Percentiles rank a stretch among this genome's conserved stretches.
Conservation (phyloP, 371 early-diverging fungal species). For the Umbelopsis sp. region DNA sequence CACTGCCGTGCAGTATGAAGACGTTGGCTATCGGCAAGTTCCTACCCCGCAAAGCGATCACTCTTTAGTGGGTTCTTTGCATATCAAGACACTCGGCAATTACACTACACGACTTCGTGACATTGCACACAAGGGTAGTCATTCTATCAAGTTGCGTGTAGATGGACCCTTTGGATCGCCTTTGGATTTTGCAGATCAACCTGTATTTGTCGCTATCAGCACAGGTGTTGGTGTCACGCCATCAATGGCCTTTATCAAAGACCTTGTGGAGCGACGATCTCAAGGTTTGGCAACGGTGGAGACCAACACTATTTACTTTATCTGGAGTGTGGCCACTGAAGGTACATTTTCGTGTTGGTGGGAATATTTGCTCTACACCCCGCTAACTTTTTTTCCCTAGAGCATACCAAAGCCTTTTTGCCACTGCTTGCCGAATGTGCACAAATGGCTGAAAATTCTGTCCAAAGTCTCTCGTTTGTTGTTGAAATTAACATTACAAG, state of each 20-base stretch:
- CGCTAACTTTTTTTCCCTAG: conserved; percentile 17
- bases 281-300: conserved; percentile 41
- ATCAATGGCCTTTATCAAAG: conserved; percentile 44
- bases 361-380: no score
- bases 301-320: conserved; percentile 42
- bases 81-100: conserved; percentile 48
- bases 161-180: conserved; percentile 53
- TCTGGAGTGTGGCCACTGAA: conserved; percentile 41
- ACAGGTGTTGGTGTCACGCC: conserved; percentile 54
- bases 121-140: conserved; percentile 20
- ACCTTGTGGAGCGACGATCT: conserved; percentile 40
- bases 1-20: conserved; percentile 21
- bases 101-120: conserved; percentile 33
- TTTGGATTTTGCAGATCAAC: conserved; percentile 45
- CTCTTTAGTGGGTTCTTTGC: conserved; percentile 34
- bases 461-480: conserved; percentile 30
- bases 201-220: conserved; percentile 34
- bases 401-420: conserved; percentile 38
- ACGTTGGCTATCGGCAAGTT: not conserved
- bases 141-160: conserved; percentile 30
- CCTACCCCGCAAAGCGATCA: conserved; percentile 15
- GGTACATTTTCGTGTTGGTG: conserved; percentile 23
- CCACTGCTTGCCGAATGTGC: conserved; percentile 37
- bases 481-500: conserved; percentile 42
- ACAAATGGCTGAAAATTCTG: conserved; percentile 26